Conservation (phyloP, 2,329 filamentous ascomycete genomes). For the Albophoma yamanashiensis region DNA sequence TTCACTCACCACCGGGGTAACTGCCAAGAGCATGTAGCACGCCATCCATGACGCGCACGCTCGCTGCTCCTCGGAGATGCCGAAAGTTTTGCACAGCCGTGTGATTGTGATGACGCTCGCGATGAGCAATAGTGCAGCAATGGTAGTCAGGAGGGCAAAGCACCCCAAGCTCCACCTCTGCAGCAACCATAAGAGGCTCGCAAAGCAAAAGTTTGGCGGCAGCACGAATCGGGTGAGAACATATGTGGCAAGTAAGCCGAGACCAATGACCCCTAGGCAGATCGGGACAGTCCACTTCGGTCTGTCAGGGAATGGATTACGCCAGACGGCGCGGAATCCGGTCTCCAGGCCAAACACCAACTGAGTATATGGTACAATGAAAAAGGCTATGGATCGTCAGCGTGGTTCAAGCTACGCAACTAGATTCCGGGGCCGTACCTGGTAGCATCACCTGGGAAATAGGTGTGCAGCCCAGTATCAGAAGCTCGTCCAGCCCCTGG, state of each 20-base stretch:
- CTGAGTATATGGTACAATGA: slow-evolving; percentile 56
- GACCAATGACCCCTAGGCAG: slow-evolving; percentile 39
- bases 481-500: slow-evolving; percentile 38
- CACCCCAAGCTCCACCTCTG: slow-evolving; percentile 47
- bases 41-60: slow-evolving; percentile 59
- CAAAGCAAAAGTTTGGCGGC: slow-evolving; percentile 52
- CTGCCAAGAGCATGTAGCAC: slow-evolving; percentile 50
- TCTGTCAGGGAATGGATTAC: slow-evolving; percentile 44
- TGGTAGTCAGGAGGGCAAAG: slow-evolving; percentile 40
- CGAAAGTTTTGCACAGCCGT: slow-evolving; percentile 41
- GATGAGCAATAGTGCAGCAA: slow-evolving; percentile 38
- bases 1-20: slow-evolving; percentile 44
- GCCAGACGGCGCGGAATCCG: slow-evolving; percentile 41
- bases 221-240: slow-evolving; percentile 44
- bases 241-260: slow-evolving; percentile 45
- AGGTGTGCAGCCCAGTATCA: slow-evolving; percentile 39
- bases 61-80: slow-evolving; percentile 48
- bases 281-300: slow-evolving; percentile 49
- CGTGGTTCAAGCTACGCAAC: not conserved
- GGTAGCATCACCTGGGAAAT: slow-evolving; percentile 50
- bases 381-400: slow-evolving; percentile 39
- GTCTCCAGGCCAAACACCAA: slow-evolving; percentile 55
- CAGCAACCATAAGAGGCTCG: slow-evolving; percentile 58
- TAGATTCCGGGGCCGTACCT: slow-evolving; percentile 27
- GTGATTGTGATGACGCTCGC: slow-evolving; percentile 44